Evolutionary conservation across 169 alveolate species (phyloP), one percentile per base, ranked within the genome.

Genomic region (Eimeria sp.): DNA sequence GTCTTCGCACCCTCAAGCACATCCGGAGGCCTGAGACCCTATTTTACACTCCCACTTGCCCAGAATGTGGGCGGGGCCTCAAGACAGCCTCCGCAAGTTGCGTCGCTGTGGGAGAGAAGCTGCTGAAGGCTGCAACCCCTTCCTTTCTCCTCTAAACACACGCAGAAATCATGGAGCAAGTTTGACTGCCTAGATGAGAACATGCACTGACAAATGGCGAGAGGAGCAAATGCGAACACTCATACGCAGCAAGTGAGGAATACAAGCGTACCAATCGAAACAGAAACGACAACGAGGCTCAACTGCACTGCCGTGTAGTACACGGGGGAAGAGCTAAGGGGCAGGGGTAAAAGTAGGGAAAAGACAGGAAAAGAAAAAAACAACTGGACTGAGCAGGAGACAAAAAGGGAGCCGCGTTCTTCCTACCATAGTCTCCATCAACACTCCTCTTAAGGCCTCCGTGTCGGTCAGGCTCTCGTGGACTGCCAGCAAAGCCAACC

Each of bases 341-440:
- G 56, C 56, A 74, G 83, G 56, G 54, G n/a, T 20, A 46, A 54
- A 27, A 52, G 46, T 25, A 52, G 0, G 27, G 2, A 52, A 30
- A 43, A 23, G 4, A 27, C 11, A 27, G 46, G 23, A 23, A 37
- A 78, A 78, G n/a, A 46, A 4, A 49, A 37, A 18, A 11, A 10
- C 27, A 4, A 46, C 9, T 46, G 30, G 30, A 20, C 0, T 40
- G 56, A 58, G 33, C 56, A 78, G 27, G 46, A 78, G 49, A 78
- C 20, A 49, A 13, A 4, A 16, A n/a, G 58, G n/a, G 1, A 37
- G 16, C 3, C 49, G 49, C 49, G 62, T 10, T 16, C 25, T n/a
- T n/a, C 68, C 68, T 30, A 46, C 89, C 89, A 54, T 27, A 18
- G 64, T n/a, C 87, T 43, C 87, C 37, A 80, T 13, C 68, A 80